Base-by-base conservation (phyloP, 140 eudicot species). In the Flaveria floridana region DNA sequence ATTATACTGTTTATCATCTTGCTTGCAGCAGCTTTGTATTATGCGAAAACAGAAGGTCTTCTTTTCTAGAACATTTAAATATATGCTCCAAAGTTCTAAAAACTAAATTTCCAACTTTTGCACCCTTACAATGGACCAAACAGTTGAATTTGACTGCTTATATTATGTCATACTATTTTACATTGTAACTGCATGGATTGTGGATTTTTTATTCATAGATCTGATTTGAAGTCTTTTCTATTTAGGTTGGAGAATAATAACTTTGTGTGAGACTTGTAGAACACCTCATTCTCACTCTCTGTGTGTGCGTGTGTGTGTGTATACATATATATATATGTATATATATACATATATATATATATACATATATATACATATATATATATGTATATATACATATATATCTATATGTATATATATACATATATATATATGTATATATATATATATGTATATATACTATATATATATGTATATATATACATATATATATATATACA, bases 1-100 rank as follows among this genome's bases (percentile, higher is more conserved):
- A 71, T 85, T 51, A 65, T 85, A 68, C 48, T 87, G 34, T 41
- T 89, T 15, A 41, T 89, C 73, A 62, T 89, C 30, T 78, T 89
- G 59, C 76, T 89, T 28, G 96, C 96, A 39, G 77, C 83, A 25
- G 83, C 79, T 61, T 63, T 83, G 46, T 87, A 84, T 76, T 83
- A 78, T 70, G 83, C 79, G 39, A 81, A 83, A 88, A 87, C 69
- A 50, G 14, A 77, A 66, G 87, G 79, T 1, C 39, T 73, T 61
- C 30, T 83, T n/a, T 30, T 67, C 46, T 66, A 72, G 47, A 46
- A 63, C 23, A 46, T 55, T 28, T 62, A 14, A 63, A 52, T 25
- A 25, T 11, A 1, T 39, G 19, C 39, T 20, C 12, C 9, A 42
- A 63, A 28, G 25, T 21, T 50, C 15, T 18, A 9, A 34, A 65